Conservation (phyloP, 495 filamentous ascomycete species). For the Ramalina intermedia region DNA sequence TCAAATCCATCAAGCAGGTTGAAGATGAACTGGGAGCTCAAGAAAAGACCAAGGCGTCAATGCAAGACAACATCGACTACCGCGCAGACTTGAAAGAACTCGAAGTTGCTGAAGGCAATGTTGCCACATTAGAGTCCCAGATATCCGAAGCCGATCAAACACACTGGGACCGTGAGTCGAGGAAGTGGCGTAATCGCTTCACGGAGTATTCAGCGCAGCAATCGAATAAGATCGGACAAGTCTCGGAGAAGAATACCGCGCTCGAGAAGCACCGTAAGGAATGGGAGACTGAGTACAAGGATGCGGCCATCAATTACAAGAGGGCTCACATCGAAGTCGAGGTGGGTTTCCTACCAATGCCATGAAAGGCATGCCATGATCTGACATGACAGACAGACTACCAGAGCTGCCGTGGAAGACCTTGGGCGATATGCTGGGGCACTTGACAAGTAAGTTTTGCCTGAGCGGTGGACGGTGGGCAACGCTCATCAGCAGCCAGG, state of each 20-base stretch:
- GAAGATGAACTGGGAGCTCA: conserved; percentile 63
- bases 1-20: conserved; percentile 57
- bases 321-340: conserved; percentile 83
- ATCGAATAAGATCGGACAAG: conserved; percentile 50
- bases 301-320: conserved; percentile 68
- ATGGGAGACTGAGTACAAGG: conserved; percentile 75
- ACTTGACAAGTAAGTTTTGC: conserved; percentile 50
- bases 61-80: conserved; percentile 75
- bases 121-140: conserved; percentile 60
- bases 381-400: conserved; percentile 34
- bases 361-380: neutral
- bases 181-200: conserved; percentile 43
- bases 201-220: conserved; percentile 46
- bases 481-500: conserved; percentile 13
- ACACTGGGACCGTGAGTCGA: conserved; percentile 54
- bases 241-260: conserved; percentile 72
- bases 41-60: conserved; percentile 63
- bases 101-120: conserved; percentile 49
- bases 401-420: conserved; percentile 84
- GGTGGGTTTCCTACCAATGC: conserved; percentile 8
- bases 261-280: conserved; percentile 53
- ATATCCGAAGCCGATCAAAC: conserved; percentile 72
- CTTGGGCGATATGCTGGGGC: conserved; percentile 64
- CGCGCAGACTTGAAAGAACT: conserved; percentile 57
- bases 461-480: neutral